These are phyloP conservation scores for Starmerella powellii DNA, from an alignment of 805 yeast species.

Conservation along the genomic window DNA sequence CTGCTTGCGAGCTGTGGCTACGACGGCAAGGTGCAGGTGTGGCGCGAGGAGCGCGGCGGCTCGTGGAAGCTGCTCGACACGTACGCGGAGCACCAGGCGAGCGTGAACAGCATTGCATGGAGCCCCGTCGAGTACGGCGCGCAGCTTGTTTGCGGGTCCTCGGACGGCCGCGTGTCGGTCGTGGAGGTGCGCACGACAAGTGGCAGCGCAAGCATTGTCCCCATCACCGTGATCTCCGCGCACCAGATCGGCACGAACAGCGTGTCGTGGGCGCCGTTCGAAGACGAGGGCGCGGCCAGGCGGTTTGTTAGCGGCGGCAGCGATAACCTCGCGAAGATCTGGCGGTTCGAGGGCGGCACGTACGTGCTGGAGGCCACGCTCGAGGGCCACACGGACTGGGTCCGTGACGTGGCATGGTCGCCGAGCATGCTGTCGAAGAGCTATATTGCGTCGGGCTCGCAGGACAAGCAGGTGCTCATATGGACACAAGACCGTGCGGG, in stretches of 20 bases:
- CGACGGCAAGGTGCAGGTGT: constrained; percentile 85
- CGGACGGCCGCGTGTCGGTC: constrained; percentile 85
- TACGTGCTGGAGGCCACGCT: constrained; percentile 65
- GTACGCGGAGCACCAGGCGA: constrained; percentile 80
- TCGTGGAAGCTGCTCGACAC: constrained; percentile 80
- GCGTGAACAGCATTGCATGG: constrained; percentile 91
- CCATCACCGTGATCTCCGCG: constrained; percentile 42
- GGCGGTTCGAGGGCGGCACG: constrained; percentile 57
- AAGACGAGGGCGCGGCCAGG: constrained; percentile 34
- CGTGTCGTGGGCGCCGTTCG: constrained; percentile 75
- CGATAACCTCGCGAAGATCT: constrained; percentile 83
- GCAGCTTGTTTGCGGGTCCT: constrained; percentile 73
- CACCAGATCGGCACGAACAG: constrained; percentile 91
- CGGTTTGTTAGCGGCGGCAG: constrained; percentile 91
- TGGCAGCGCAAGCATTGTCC: constrained; percentile 33
- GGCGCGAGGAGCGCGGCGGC: constrained; percentile 79
- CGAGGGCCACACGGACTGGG: constrained; percentile 95
- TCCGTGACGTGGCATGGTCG: constrained; percentile 97
- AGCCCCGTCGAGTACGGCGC: constrained; percentile 98
- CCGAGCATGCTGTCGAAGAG: constrained; percentile 78
- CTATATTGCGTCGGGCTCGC: constrained; percentile 92
- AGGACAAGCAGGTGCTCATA: constrained; percentile 84
- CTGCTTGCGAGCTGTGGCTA: constrained; percentile 89
- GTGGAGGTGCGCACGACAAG: constrained; percentile 82
- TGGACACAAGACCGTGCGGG: constrained; percentile 70